Evolutionary conservation across 805 yeast genomes (phyloP).

Genomic region (Priceomyces haplophilus): DNA sequence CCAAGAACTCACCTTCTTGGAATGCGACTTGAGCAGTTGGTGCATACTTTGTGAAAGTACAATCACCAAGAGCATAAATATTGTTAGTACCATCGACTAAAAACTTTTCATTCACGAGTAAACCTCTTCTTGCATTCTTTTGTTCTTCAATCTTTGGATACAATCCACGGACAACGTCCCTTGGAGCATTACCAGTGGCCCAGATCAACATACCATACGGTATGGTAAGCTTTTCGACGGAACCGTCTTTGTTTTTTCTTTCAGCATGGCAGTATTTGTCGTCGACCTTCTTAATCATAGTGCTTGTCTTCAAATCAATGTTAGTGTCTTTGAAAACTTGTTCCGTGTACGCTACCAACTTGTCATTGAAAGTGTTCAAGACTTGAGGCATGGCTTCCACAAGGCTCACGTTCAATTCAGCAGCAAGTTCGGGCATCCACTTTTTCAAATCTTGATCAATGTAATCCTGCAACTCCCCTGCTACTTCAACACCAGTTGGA

Average conservation of each 20-base stretch:
- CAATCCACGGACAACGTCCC: constrained; percentile 67
- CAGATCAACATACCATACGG: constrained; percentile 93
- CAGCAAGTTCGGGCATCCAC: constrained; percentile 84
- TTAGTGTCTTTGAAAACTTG: constrained; percentile 64
- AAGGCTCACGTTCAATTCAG: constrained; percentile 77
- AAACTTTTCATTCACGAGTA: constrained; percentile 77
- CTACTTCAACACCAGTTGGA: constrained; percentile 97
- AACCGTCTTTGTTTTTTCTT: constrained; percentile 61
- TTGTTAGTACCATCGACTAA: constrained; percentile 80
- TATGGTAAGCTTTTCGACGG: constrained; percentile 55
- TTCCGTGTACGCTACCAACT: constrained; percentile 74
- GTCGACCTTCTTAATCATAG: constrained; percentile 86
- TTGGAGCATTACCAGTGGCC: constrained; percentile 96
- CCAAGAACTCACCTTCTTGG: constrained; percentile 86
- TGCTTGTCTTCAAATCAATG: constrained; percentile 74
- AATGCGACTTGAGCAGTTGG: constrained; percentile 98
- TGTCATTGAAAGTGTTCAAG: constrained; percentile 67
- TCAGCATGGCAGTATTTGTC: constrained; percentile 66
- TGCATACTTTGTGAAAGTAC: constrained; percentile 86
- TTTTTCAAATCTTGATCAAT: constrained; percentile 84
- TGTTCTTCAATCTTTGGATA: constrained; percentile 70
- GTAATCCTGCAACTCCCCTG: constrained; percentile 94
- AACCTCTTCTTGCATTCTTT: constrained; percentile 85
- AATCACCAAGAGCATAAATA: constrained; percentile 90
- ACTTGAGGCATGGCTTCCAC: constrained; percentile 93